phyloP scores from a whole-genome alignment of 768 basidiomycete species.

The Pisolithus microcarpus region DNA sequence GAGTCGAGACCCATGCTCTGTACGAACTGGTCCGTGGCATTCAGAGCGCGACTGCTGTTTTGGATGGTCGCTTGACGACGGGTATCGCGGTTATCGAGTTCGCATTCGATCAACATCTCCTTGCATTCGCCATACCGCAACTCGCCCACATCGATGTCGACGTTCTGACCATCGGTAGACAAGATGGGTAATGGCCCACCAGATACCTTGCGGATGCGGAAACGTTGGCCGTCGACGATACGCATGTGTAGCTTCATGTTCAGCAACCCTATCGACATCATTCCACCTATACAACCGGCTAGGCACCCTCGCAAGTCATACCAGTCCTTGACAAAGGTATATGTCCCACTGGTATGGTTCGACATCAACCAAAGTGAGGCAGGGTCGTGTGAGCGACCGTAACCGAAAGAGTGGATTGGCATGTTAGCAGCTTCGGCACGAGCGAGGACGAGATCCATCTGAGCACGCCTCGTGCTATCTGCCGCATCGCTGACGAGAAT shows the following conservation, averaged over 20 bases:
- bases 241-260: conserved; percentile 95
- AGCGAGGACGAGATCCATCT: conserved; percentile 97
- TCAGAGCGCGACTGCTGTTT: conserved; percentile 34
- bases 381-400: conserved; percentile 94
- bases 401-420: conserved; percentile 96
- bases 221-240: conserved; percentile 83
- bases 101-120: conserved; percentile 91
- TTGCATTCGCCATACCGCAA: conserved; percentile 93
- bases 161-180: conserved; percentile 86
- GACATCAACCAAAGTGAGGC: conserved; percentile 98
- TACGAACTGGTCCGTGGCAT: conserved; percentile 87
- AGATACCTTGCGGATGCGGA: conserved; percentile 90
- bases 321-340: conserved; percentile 98
- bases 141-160: conserved; percentile 93
- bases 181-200: conserved; percentile 85
- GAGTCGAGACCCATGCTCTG: conserved; percentile 78
- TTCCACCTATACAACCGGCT: conserved; percentile 90
- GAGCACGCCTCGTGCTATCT: conserved; percentile 86
- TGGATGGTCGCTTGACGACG: conserved; percentile 11
- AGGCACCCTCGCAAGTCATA: conserved; percentile 90
- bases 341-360: conserved; percentile 94
- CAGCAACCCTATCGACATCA: conserved; percentile 90
- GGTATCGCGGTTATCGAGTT: conserved; percentile 72
- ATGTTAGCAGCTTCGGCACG: conserved; percentile 95
- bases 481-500: conserved; percentile 88